A percentile compares a stretch with the other conserved stretches of the same genome.
These are phyloP conservation scores for Coniosporium tulheliwenetii DNA, from an alignment of 2,329 filamentous ascomycete genomes.

Conservation along the genomic window DNA sequence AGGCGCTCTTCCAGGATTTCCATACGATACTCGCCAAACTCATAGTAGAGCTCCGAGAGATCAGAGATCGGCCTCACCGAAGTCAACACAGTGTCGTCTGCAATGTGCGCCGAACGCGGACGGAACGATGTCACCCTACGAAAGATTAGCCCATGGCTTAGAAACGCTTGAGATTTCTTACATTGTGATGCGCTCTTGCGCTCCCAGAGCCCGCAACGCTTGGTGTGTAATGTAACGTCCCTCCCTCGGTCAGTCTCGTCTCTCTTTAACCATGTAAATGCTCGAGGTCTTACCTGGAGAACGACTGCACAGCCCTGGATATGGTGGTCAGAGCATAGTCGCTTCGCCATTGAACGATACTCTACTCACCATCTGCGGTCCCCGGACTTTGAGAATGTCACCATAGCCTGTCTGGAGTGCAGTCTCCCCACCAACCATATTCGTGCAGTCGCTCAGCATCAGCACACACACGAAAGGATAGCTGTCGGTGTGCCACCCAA, in stretches of 20 bases:
- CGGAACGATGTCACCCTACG: constrained; percentile 52
- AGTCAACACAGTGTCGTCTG: constrained; percentile 45
- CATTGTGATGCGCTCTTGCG: too few relatives aligned
- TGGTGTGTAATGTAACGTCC: constrained; percentile 52
- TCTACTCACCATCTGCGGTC: constrained; percentile 39
- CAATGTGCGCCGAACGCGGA: constrained; percentile 35
- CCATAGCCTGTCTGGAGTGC: constrained; percentile 39
- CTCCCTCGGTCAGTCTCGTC: background rate
- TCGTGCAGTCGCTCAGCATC: constrained; percentile 47
- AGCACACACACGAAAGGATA: constrained; percentile 56
- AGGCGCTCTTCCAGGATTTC: constrained; percentile 46
- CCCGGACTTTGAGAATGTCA: constrained; percentile 41
- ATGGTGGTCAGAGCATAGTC: constrained; percentile 1
- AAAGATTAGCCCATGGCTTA: constrained; percentile 42
- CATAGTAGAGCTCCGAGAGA: constrained; percentile 40
- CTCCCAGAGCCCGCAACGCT: constrained; percentile 17
- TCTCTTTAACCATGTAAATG: too few relatives aligned
- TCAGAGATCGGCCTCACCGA: constrained; percentile 45
- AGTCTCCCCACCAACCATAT: constrained; percentile 51
- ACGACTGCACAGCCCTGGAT: constrained; percentile 44
- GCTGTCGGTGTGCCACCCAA: constrained; percentile 49
- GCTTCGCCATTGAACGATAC: constrained; percentile 2
- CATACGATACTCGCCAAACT: constrained; percentile 47
- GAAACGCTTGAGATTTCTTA: constrained; percentile 33
- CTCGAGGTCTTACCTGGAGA: constrained; percentile 27